Evolutionary conservation across 1,284 basidiomycete species (phyloP), one percentile per base, ranked within the genome.

Genomic region (Stygiomarasmius scandens): DNA sequence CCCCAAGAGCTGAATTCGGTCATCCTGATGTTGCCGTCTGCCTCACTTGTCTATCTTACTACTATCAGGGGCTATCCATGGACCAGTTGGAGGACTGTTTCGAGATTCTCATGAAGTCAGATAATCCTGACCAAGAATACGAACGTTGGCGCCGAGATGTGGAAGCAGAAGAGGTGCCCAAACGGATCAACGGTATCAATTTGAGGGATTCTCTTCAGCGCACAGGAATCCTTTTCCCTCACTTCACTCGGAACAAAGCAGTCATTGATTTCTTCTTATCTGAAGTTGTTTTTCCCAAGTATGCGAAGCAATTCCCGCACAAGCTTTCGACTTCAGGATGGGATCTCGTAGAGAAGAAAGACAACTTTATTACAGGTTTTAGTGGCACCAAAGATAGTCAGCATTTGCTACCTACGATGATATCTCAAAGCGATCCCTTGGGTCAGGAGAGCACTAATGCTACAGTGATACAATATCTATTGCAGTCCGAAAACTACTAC

Each of bases 321-420:
- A 84, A 81, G 56, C 58, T 85, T 1, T 66, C 76, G 2, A 77
- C 80, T 8, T 82, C 78, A 4, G 76, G 74, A 0, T 85, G 83
- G 83, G 83, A 84, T 67, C 65, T 85, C 32, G 81, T 77, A 0
- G 75, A 76, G 54, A 57, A 54, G 6, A 76, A 68, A 51, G 49
- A 41, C 0, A 69, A 74, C 27, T 25, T 74, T 10, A 77, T 68
- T 2, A 84, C 80, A 2, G 83, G 83, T 0, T 85, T 85, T 61
- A 84, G 81, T 45, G 83, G 83, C 5, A 84, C 82, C 1, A 85
- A 84, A 49, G 83, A 85, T 60, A 77, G 77, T 36, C 72, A 67
- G 41, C 76, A 81, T 55, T 65, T 85, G 1, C 68, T 84, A 2
- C 83, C 82, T 0, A 70, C 71, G 0, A 75, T 76, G 0, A 79